Evolutionary conservation across 1,284 basidiomycete species (phyloP).

Genomic region (Ganoderma boninense): DNA sequence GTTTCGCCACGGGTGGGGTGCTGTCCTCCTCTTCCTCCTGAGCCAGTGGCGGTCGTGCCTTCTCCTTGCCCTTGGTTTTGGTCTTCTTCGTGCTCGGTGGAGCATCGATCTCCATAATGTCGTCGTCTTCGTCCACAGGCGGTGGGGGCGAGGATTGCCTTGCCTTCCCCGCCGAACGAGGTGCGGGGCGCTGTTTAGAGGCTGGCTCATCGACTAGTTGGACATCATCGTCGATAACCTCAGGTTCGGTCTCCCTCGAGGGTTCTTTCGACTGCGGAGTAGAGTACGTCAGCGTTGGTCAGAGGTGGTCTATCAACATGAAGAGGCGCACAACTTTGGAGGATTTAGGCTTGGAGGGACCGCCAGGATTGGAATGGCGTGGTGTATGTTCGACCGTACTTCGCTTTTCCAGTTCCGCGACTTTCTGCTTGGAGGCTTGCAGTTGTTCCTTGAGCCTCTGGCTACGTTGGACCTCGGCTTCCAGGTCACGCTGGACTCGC

Average conservation of each 20-base stretch:
- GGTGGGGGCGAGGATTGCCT: conserved; percentile 9
- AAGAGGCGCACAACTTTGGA: conserved; percentile 12
- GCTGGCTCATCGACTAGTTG: conserved; percentile 21
- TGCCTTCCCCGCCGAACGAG: conserved; percentile 3
- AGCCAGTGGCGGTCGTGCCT: conserved; percentile 7
- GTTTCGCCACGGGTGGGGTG: conserved; percentile 14
- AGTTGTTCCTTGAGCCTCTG: conserved; percentile 53
- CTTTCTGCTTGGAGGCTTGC: conserved; percentile 40
- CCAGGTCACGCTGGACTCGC: conserved; percentile 40
- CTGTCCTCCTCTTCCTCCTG: conserved; percentile 24
- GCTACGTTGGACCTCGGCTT: conserved; percentile 45
- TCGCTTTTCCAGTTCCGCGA: conserved; percentile 27
- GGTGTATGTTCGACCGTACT: conserved; percentile 14
- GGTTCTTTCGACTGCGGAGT: conserved; percentile 7
- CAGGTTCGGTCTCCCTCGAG: conserved; percentile 1
- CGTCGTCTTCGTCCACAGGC: conserved; percentile 18
- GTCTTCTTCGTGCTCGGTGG: conserved; percentile 29
- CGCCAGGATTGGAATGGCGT: neutral
- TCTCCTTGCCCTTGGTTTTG: conserved; percentile 24
- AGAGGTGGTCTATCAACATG: no score
- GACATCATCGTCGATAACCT: conserved; percentile 13
- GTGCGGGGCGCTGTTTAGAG: conserved; percentile 13
- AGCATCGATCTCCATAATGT: conserved; percentile 28
- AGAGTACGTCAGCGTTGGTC: neutral
- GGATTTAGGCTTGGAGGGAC: conserved; percentile 10